Percentiles rank a stretch among this genome's conserved stretches.
Evolutionary conservation across 164 flowering plant genomes (phyloP).

Genomic region (Aristolochia fimbriata): DNA sequence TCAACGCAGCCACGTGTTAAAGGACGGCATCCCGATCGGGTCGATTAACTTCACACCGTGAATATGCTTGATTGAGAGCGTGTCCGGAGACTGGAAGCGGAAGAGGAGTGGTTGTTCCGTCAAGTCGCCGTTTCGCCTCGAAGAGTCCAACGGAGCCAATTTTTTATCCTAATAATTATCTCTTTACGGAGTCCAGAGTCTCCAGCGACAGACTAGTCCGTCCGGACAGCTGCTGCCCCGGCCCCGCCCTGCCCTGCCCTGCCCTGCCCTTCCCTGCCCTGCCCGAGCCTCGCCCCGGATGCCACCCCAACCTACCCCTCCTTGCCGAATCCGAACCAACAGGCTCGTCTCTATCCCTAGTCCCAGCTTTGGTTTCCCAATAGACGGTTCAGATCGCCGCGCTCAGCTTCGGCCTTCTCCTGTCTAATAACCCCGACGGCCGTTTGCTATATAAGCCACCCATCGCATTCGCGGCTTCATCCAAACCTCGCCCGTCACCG

Average conservation of each 20-base stretch:
- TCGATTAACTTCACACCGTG: no score
- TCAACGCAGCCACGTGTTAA: background rate
- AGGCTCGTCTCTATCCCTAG: conserved; percentile 3
- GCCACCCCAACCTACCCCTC: no score
- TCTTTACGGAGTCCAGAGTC: background rate
- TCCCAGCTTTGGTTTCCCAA: background rate
- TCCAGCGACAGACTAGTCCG: no score
- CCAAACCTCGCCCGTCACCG: no score
- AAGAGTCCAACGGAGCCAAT: conserved; percentile 1
- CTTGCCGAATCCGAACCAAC: conserved; percentile 6
- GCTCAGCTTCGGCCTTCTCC: background rate
- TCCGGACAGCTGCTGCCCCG: conserved; percentile 5
- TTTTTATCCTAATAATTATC: background rate
- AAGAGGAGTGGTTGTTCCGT: background rate
- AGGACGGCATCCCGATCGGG: no score
- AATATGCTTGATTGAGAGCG: no score
- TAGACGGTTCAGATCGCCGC: conserved; percentile 8
- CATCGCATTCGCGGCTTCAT: no score
- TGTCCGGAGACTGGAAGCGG: no score
- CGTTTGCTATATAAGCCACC: no score
- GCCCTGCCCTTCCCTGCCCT: no score
- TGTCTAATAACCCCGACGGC: background rate
- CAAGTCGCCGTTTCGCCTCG: conserved; percentile 10
- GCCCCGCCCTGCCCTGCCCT: no score
- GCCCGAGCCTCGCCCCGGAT: no score